phyloP scores from a whole-genome alignment of 1,284 basidiomycete species.

The Papiliotrema flavescens region DNA sequence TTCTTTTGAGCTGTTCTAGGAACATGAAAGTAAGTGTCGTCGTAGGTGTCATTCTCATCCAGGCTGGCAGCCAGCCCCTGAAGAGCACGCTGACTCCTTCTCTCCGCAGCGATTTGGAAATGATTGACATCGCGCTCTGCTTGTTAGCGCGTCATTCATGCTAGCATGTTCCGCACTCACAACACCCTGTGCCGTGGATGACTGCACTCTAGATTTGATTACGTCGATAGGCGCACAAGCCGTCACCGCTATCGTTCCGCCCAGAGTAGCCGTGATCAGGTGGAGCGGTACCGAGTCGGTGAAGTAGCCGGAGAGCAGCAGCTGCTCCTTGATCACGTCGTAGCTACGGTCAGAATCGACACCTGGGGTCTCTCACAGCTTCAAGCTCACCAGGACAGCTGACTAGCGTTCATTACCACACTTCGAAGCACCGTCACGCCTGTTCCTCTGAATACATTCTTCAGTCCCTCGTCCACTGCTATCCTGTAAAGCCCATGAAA shows the following conservation, averaged over 20 bases:
- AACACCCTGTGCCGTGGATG: not conserved
- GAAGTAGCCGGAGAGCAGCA: constrained; percentile 10
- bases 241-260: constrained; percentile 23
- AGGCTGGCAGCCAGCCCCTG: constrained; percentile 20
- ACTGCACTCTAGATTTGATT: constrained; percentile 23
- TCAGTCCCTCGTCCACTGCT: constrained; percentile 18
- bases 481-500: constrained; percentile 23
- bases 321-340: constrained; percentile 20
- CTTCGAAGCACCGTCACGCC: constrained; percentile 17
- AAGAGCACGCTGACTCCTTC: constrained; percentile 17
- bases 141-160: not conserved
- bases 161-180: constrained; percentile 6
- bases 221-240: constrained; percentile 24
- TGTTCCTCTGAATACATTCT: constrained; percentile 16
- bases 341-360: constrained; percentile 11
- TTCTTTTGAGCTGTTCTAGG: constrained; percentile 21
- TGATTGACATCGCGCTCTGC: constrained; percentile 6
- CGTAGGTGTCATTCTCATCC: constrained; percentile 20
- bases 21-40: constrained; percentile 19
- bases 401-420: constrained; percentile 21
- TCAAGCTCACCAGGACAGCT: constrained; percentile 15
- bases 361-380: not conserved
- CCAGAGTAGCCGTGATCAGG: constrained; percentile 17
- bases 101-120: constrained; percentile 5
- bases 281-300: constrained; percentile 17